phyloP scores from a whole-genome alignment of 768 basidiomycete species.

The Mycena galericulata region DNA sequence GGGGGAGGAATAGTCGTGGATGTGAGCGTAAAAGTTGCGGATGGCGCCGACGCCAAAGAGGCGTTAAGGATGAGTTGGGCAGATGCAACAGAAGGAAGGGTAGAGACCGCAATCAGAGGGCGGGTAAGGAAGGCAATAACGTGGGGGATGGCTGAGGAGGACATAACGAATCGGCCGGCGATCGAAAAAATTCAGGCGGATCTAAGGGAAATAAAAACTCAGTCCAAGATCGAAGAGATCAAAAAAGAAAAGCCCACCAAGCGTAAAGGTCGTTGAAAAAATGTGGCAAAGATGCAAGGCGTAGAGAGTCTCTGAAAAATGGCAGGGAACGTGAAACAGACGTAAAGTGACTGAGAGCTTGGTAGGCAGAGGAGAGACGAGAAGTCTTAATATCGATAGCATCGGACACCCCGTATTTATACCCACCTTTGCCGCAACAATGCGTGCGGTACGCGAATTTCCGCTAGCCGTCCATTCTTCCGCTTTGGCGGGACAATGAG shows the following conservation, averaged over 20 bases:
- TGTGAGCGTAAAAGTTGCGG: constrained; percentile 11
- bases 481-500: not conserved
- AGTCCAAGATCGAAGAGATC: not conserved
- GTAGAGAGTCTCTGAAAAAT: constrained; percentile 8
- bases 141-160: constrained; percentile 31
- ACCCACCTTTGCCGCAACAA: not conserved
- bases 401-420: constrained; percentile 1
- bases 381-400: not conserved
- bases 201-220: too few relatives aligned
- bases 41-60: not conserved
- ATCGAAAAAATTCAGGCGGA: constrained; percentile 12
- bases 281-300: not conserved
- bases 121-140: constrained; percentile 31
- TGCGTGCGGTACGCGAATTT: not conserved
- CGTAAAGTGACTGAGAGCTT: constrained; percentile 17
- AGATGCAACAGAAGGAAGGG: constrained; percentile 13
- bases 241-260: not conserved
- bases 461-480: not conserved
- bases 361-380: constrained; percentile 2
- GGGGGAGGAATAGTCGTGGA: constrained; percentile 8
- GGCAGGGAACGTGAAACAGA: constrained; percentile 21
- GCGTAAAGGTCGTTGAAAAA: constrained; percentile 15
- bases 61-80: constrained; percentile 27
- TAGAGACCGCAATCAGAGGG: constrained; percentile 6
- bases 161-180: constrained; percentile 28